Base-by-base conservation (phyloP, 2,329 filamentous ascomycete species). In the Cladosporium colombiae region DNA sequence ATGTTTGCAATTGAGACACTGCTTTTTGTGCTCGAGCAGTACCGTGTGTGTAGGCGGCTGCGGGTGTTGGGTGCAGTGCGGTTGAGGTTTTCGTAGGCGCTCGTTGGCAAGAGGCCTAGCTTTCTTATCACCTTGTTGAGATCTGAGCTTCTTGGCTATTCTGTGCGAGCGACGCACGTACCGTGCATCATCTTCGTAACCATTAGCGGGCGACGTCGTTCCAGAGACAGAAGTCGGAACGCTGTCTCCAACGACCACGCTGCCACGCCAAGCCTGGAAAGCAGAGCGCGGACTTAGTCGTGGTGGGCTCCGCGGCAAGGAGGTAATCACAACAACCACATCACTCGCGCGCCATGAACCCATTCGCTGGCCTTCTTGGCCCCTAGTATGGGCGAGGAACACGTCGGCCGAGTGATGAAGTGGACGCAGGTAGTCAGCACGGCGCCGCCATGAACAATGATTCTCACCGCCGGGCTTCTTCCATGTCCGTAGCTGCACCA, bases 371-470 rank as follows among this genome's bases (percentile, higher is more conserved):
- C 50, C n/a, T 46, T 40, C 14, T 25, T 44, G 10, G 37, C 35
- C 29, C 35, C 29, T 46, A 56, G 50, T n/a, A 63, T 55, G 49
- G 50, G 50, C 37, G 21, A 21, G n/a, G 35, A n/a, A 1, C 14
- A 35, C 44, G 44, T 44, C n/a, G 33, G 31, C 5, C 25, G 37
- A 63, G 61, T 40, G 61, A 63, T 63, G 61, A 31, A 44, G 35
- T 33, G 61, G 50, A 56, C 18, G 35, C 61, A 63, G 49, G 61
- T 29, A 40, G 35, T 56, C 61, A 63, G 29, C 53, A 58, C 21
- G 62, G 65, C 23, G 29, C 59, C 59, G 65, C 65, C 52, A 66
- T 66, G 65, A 66, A 58, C 59, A 52, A 60, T 40, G 60, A 62
- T 29, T 27, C 49, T n/a, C 35, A 57, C 21, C 65, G 58, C 21